Evolutionary conservation across 345 rosid genomes (phyloP).

Genomic region (Eucalyptus cloeziana): DNA sequence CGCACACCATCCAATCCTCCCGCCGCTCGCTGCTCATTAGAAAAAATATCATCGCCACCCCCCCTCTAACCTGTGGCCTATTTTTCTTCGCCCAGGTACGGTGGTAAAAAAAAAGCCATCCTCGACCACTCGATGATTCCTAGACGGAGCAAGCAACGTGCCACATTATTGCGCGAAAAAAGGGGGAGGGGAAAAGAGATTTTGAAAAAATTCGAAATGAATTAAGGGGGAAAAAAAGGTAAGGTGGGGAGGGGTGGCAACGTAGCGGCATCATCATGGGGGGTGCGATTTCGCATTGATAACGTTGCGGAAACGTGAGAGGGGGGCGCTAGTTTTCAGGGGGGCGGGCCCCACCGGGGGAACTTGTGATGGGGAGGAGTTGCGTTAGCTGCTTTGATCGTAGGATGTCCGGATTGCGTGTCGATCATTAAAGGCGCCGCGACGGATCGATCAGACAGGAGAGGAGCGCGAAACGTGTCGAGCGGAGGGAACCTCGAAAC

Average conservation of each 20-base stretch:
- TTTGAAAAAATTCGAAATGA: neutral
- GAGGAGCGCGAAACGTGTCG: neutral
- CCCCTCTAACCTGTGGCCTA: neutral
- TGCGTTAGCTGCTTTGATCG: neutral
- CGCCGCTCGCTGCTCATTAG: neutral
- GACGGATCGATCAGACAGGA: neutral
- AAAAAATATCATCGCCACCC: neutral
- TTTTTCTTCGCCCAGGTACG: neutral
- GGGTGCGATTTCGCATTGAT: neutral
- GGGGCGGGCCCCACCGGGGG: neutral
- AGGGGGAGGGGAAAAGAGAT: neutral
- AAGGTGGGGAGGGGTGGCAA: neutral
- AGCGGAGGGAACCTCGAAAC: neutral
- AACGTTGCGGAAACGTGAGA: neutral
- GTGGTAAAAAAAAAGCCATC: neutral
- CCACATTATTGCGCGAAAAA: neutral
- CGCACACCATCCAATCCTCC: neutral
- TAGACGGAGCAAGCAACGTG: neutral
- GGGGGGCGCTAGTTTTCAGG: neutral
- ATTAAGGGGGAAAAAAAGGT: neutral
- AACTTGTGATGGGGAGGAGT: neutral
- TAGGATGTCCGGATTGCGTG: neutral
- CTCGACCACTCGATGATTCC: neutral
- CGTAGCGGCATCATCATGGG: neutral
- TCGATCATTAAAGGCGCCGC: neutral